Evolutionary conservation across 1,284 basidiomycete genomes (phyloP).

Genomic region (Tilletia walkeri): DNA sequence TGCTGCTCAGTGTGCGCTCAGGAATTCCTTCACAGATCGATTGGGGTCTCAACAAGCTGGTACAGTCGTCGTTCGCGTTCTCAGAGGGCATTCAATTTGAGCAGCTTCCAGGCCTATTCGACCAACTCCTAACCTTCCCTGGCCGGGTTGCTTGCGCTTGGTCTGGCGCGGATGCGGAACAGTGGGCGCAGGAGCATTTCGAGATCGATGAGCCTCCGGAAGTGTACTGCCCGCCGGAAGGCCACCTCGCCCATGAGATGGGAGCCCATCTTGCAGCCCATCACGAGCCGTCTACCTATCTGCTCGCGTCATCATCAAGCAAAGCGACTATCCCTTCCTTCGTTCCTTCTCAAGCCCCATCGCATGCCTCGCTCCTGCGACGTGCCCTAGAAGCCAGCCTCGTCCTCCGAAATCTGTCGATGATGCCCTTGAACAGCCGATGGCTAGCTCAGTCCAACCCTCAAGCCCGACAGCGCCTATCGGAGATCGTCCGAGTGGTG

Average conservation of each 20-base stretch:
- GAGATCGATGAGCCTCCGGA: slow-evolving; percentile 28
- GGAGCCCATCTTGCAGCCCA: not conserved
- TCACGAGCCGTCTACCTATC: not conserved
- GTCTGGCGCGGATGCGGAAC: slow-evolving; percentile 27
- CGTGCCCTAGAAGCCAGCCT: slow-evolving; percentile 42
- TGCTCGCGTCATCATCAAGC: not conserved
- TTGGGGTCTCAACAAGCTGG: slow-evolving; percentile 48
- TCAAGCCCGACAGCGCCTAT: slow-evolving; percentile 7
- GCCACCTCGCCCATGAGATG: not conserved
- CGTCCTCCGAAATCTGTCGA: slow-evolving; percentile 39
- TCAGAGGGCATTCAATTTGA: slow-evolving; percentile 32
- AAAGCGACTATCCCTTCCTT: not conserved
- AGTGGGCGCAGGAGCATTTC: slow-evolving; percentile 39
- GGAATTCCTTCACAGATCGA: slow-evolving; percentile 50
- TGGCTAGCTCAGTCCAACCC: slow-evolving; percentile 1
- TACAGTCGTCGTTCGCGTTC: slow-evolving; percentile 27
- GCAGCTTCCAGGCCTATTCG: slow-evolving; percentile 41
- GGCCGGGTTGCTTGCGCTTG: slow-evolving; percentile 37
- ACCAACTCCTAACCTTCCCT: slow-evolving; percentile 39
- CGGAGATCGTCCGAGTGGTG: not conserved
- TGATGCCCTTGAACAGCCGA: slow-evolving; percentile 7
- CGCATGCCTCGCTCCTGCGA: slow-evolving; percentile 40
- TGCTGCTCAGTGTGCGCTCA: slow-evolving; percentile 46
- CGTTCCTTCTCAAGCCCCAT: slow-evolving; percentile 3
- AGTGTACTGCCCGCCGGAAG: slow-evolving; percentile 6